A percentile compares a stretch with the other conserved stretches of the same genome.
Evolutionary conservation across 2,329 filamentous ascomycete species (phyloP).

Genomic region (Clonostachys chloroleuca): DNA sequence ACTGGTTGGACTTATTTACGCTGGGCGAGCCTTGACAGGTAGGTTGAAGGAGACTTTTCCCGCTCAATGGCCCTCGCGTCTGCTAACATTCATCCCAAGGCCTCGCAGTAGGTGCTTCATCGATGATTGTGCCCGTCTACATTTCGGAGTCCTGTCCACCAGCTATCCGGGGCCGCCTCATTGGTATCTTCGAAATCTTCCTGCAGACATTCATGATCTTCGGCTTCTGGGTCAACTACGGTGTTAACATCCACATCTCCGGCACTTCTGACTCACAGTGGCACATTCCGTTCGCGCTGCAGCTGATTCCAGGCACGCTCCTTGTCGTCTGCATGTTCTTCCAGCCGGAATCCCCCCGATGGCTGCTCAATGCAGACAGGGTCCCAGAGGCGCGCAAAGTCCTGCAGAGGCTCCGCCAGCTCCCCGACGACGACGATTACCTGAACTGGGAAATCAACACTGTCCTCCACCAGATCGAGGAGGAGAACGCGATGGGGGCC

Average conservation of each 20-base stretch:
- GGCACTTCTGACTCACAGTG: conserved; percentile 20
- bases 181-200: conserved; percentile 45
- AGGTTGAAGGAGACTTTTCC: too few species aligned
- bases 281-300: conserved; percentile 31
- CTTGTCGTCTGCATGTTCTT: conserved; percentile 19
- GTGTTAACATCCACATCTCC: conserved; percentile 9
- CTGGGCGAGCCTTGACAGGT: conserved; percentile 41
- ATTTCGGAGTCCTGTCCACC: conserved; percentile 52
- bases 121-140: conserved; percentile 52
- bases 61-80: conserved; percentile 9
- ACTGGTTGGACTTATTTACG: conserved; percentile 49
- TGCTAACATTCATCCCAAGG: conserved; percentile 20
- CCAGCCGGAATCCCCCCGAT: conserved; percentile 23
- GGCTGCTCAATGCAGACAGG: conserved; percentile 8
- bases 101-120: conserved; percentile 42
- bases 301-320: conserved; percentile 10
- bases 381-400: conserved; percentile 6
- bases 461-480: conserved; percentile 7
- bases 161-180: conserved; percentile 44
- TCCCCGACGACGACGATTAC: conserved; percentile 7
- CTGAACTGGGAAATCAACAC: conserved; percentile 5
- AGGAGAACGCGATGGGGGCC: conserved; percentile 1
- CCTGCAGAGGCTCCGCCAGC: conserved; percentile 6
- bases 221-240: conserved; percentile 31
- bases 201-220: conserved; percentile 45